A percentile compares a stretch with the other conserved stretches of the same genome.
Conservation (phyloP, 345 rosid genomes). For the Salix brachista region DNA sequence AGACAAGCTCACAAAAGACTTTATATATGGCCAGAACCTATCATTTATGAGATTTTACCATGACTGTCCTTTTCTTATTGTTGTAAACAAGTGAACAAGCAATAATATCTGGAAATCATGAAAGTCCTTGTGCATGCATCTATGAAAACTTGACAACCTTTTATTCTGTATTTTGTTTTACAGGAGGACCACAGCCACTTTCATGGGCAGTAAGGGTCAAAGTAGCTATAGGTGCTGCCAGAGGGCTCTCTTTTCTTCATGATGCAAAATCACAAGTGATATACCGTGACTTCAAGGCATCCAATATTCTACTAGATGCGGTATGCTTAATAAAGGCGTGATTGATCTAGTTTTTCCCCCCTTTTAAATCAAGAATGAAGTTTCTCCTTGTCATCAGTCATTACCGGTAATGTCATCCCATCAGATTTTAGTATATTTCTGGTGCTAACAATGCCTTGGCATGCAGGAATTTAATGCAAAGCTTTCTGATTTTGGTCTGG, state of each 20-base stretch:
- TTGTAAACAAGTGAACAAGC: not conserved
- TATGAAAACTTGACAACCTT: not conserved
- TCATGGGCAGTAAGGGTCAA: slow-evolving; percentile 82
- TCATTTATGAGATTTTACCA: not conserved
- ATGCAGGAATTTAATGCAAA: slow-evolving; percentile 85
- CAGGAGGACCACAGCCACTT: slow-evolving; percentile 82
- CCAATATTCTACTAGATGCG: slow-evolving; percentile 81
- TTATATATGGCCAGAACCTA: not conserved
- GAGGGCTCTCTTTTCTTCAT: slow-evolving; percentile 88
- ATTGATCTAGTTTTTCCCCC: not conserved
- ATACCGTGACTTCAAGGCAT: slow-evolving; percentile 88
- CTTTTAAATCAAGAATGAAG: not conserved
- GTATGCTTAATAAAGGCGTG: slow-evolving; percentile 31
- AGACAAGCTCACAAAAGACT: not conserved
- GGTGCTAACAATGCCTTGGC: slow-evolving; percentile 6
- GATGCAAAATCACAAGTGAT: slow-evolving; percentile 87
- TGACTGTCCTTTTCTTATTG: not conserved
- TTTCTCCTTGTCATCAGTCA: not conserved
- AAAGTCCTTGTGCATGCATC: slow-evolving; percentile 2
- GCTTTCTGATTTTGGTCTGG: slow-evolving; percentile 93
- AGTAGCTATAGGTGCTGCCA: slow-evolving; percentile 86
- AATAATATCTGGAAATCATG: not conserved
- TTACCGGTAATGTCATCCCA: not conserved
- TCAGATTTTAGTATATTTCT: not conserved
- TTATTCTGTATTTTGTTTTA: slow-evolving; percentile 16